These are phyloP conservation scores for Blastocystis sp. DNA, from an alignment of 352 stramenopile species.

Conservation along the genomic window DNA sequence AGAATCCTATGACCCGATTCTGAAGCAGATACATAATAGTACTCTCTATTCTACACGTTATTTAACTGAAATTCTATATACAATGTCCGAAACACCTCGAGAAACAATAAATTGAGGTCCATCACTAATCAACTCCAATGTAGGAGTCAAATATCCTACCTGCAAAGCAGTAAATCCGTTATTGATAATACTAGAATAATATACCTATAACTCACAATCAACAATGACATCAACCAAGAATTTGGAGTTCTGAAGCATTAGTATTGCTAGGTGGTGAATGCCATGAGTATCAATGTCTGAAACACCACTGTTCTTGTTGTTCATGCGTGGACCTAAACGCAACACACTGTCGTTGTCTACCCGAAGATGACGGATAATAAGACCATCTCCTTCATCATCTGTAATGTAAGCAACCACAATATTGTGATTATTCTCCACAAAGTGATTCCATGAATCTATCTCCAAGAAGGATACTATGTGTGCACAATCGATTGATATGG, in stretches of 20 bases:
- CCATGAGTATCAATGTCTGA: constrained; percentile 9
- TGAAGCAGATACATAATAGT: constrained; percentile 49
- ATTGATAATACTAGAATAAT: constrained; percentile 54
- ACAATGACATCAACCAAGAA: not conserved
- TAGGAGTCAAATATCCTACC: not conserved
- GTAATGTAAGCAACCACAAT: constrained; percentile 2
- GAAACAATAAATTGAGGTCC: constrained; percentile 42
- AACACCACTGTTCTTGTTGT: constrained; percentile 12
- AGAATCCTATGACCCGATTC: constrained; percentile 9
- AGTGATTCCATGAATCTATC: not conserved
- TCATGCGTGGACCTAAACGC: constrained; percentile 1
- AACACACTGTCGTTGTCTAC: not conserved
- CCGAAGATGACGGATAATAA: constrained; percentile 10
- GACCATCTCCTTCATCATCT: not conserved
- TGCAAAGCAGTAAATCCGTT: constrained; percentile 45
- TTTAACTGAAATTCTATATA: not conserved
- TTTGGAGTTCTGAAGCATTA: constrained; percentile 22
- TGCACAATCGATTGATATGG: not conserved
- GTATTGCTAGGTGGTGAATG: not conserved
- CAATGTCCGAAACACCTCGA: not conserved
- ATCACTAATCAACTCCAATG: constrained; percentile 24
- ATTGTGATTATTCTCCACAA: not conserved
- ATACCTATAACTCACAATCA: not conserved
- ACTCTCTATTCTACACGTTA: constrained; percentile 1
- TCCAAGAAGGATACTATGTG: constrained; percentile 1